Evolutionary conservation across 2,329 filamentous ascomycete species (phyloP), one percentile per base, ranked within the genome.

Genomic region (Trichothecium roseum): DNA sequence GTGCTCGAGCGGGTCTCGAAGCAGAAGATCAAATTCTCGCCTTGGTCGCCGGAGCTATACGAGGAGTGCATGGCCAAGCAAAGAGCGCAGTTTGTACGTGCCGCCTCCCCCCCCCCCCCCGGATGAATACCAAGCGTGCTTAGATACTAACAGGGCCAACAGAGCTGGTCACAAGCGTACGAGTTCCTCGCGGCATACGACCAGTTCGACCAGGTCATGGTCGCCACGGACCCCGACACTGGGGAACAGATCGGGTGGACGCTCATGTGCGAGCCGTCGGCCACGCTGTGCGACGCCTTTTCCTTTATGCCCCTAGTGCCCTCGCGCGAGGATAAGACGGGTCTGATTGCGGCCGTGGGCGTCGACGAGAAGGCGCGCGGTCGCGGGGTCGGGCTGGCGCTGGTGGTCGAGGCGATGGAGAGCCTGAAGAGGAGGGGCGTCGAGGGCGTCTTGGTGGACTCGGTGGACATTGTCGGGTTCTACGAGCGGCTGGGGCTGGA

Each of bases 181-280:
- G 27, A 45, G 30, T 24, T 27, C 4, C 28, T 49, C 7, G 47
- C 47, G 8, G 35, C 35, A 1, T 36, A 34, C 1, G 32, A 33
- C 2, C 43, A 50, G 12, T 38, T 47, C 3, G 33, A 46, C 2
- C 38, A 50, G 36, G 43, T 41, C 0, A 28, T 50, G 31, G 47
- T 50, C 3, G 47, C 47, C 4, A 43, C 49, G 2, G 45, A 50
- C 2, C 40, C 47, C 0, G 45, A 49, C 1, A 50, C 43, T 1
- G 46, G 49, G 1, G 39, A 38, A 9, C 47, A 50, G 15, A 40
- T 50, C 7, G 47, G 47, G 12, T 50, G 47, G 47, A 47, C 47
- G 0, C 34, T 49, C 1, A 50, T 50, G 46, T 47, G 41, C 28
- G 47, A 46, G 1, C 36, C 31, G 4, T 32, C 32, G 0, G 18